A percentile compares a stretch with the other conserved stretches of the same genome.
Evolutionary conservation across 257 asterid genomes (phyloP).

Genomic region (Capsicum baccatum): DNA sequence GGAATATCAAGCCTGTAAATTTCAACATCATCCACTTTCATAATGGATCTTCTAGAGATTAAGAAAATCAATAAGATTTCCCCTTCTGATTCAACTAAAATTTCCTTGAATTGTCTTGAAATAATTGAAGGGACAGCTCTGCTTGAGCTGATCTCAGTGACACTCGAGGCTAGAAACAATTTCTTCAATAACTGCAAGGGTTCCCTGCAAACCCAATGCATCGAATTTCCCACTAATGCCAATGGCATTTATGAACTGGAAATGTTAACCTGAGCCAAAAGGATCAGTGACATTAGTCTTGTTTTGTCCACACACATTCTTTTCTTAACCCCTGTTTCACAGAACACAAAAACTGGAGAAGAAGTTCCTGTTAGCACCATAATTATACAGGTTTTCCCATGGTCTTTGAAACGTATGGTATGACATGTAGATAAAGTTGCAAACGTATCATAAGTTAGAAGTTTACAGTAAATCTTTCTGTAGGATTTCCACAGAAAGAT

Average conservation of each 20-base stretch:
- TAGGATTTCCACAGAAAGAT: slow-evolving; percentile 21
- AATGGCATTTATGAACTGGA: slow-evolving; percentile 33
- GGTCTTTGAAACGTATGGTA: background rate
- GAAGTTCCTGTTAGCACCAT: slow-evolving; percentile 30
- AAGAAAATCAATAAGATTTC: slow-evolving; percentile 43
- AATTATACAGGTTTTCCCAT: background rate
- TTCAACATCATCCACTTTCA: slow-evolving; percentile 42
- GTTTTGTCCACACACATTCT: slow-evolving; percentile 17
- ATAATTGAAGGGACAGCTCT: slow-evolving; percentile 36
- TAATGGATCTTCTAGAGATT: slow-evolving; percentile 30
- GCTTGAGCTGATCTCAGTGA: slow-evolving; percentile 29
- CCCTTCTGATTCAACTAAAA: slow-evolving; percentile 44
- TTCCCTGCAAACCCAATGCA: slow-evolving; percentile 36
- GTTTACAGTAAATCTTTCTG: background rate
- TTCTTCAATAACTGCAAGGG: slow-evolving; percentile 32
- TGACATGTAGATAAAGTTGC: slow-evolving; percentile 24
- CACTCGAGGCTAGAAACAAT: slow-evolving; percentile 26
- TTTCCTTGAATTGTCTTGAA: slow-evolving; percentile 38
- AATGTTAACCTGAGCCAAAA: slow-evolving; percentile 13
- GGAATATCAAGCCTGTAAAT: slow-evolving; percentile 38
- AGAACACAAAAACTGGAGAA: slow-evolving; percentile 33
- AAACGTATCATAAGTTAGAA: slow-evolving; percentile 21
- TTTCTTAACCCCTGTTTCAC: background rate
- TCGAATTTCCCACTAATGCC: slow-evolving; percentile 33
- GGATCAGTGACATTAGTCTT: slow-evolving; percentile 30